Evolutionary conservation across 2,329 filamentous ascomycete genomes (phyloP), one percentile per base, ranked within the genome.

Genomic region (Byssoonygena ceratinophila): DNA sequence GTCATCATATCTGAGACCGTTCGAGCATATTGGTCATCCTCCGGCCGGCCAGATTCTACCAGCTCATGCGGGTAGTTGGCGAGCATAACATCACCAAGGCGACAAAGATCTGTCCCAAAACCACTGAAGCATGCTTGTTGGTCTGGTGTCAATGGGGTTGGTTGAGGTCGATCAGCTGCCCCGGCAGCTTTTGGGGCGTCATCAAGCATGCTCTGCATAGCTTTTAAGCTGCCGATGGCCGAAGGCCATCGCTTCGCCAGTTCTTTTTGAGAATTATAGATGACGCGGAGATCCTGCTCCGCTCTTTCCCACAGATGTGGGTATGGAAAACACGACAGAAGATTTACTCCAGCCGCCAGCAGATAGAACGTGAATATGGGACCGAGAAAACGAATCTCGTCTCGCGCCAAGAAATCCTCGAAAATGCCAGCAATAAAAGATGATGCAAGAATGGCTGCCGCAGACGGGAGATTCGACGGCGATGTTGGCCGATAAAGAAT

Each of bases 311-410:
- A 62, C n/a, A 61, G 44, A 11, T 53, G 41, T 9, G 61, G 57
- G 27, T 59, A 54, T 9, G 63, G 61, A 47, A 65, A 68, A 53
- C 64, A 66, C 1, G 68, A 70, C 0, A 71, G 59, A 37, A 69
- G 61, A 0, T 64, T 63, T 51, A 71, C 65, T 8, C 68, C 67
- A 3, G 70, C 65, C 7, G 66, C 67, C 4, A 73, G 58, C 34
- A 68, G 65, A 50, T 72, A 68, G 55, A 71, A 71, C 2, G 70
- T 72, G 57, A 72, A 73, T 11, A 72, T 68, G 0, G 70, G 68
- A 0, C 67, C 69, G 3, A 72, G 60, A 44, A 65, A 71, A 23
- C 66, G 65, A n/a, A 72, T 63, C 54, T 73, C 68, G 52, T 73
- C 70, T 9, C 70, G 61, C 25, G 68, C 68, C 16, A 73, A 64